These are phyloP conservation scores for Pholiota adiposa DNA, from an alignment of 1,284 basidiomycete species.

Conservation along the genomic window DNA sequence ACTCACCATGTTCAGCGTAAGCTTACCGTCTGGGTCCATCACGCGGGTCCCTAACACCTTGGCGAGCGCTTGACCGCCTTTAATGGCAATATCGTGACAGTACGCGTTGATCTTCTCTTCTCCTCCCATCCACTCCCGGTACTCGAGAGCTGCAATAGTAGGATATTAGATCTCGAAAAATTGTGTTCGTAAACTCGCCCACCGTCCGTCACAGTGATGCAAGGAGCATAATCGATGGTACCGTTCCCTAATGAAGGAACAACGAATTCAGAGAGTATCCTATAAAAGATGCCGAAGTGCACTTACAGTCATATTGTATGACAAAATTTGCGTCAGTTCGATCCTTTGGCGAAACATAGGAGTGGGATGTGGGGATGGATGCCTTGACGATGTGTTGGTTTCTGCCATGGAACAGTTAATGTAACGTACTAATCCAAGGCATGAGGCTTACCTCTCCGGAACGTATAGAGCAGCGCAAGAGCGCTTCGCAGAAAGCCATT, in stretches of 20 bases:
- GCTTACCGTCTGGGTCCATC: slow-evolving; percentile 63
- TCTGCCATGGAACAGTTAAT: slow-evolving; percentile 34
- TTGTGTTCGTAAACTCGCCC: background rate
- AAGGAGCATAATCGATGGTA: slow-evolving; percentile 62
- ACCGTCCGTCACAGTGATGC: slow-evolving; percentile 61
- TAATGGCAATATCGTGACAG: slow-evolving; percentile 73
- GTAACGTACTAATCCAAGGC: background rate
- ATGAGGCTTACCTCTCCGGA: slow-evolving; percentile 60
- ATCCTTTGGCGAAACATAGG: slow-evolving; percentile 53
- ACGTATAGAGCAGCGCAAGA: slow-evolving; percentile 79
- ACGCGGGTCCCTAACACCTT: slow-evolving; percentile 68
- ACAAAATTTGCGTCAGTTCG: slow-evolving; percentile 51
- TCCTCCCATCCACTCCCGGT: slow-evolving; percentile 83
- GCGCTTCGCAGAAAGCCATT: slow-evolving; percentile 82
- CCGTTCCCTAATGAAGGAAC: slow-evolving; percentile 60
- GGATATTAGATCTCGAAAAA: background rate
- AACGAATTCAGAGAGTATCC: slow-evolving; percentile 19
- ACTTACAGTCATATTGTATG: slow-evolving; percentile 63
- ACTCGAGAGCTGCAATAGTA: slow-evolving; percentile 62
- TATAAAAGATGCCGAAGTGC: background rate
- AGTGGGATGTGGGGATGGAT: slow-evolving; percentile 73
- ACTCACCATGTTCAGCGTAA: slow-evolving; percentile 73
- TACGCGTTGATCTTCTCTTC: slow-evolving; percentile 81
- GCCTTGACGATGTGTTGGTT: slow-evolving; percentile 82
- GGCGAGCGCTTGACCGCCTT: slow-evolving; percentile 71